A percentile compares a stretch with the other conserved stretches of the same genome.
Evolutionary conservation across 257 asterid genomes (phyloP).

Genomic region (Parsonsia alboflavescens): DNA sequence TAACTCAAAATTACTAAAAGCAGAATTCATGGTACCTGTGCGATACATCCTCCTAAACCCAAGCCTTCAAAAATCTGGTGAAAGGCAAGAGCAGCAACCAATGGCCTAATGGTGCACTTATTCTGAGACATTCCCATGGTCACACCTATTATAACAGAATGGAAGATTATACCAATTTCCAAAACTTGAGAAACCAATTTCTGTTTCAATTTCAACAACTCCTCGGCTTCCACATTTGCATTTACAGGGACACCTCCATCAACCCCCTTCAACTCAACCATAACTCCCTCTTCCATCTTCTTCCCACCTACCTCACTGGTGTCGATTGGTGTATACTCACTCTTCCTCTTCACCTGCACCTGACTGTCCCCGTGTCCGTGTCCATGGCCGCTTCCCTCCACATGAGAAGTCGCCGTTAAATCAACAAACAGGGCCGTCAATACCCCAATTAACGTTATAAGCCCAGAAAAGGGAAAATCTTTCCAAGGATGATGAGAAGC

Average conservation of each 20-base stretch:
- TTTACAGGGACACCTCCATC: constrained; percentile 7
- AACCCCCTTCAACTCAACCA: neutral
- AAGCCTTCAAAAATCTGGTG: constrained; percentile 44
- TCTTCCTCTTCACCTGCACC: neutral
- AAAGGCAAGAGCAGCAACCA: constrained; percentile 37
- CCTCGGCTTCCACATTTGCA: constrained; percentile 19
- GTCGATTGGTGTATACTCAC: constrained; percentile 20
- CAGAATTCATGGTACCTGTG: constrained; percentile 29
- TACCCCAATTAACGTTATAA: constrained; percentile 31
- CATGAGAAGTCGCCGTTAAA: constrained; percentile 36
- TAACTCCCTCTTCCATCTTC: constrained; percentile 10
- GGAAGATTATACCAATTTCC: constrained; percentile 44
- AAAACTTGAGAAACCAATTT: constrained; percentile 37
- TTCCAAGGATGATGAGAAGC: constrained; percentile 38
- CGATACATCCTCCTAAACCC: constrained; percentile 48
- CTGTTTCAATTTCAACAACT: constrained; percentile 33
- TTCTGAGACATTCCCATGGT: constrained; percentile 46
- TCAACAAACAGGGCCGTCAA: constrained; percentile 37
- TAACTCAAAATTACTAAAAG: neutral
- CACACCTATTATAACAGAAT: constrained; percentile 40
- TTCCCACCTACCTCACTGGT: constrained; percentile 15
- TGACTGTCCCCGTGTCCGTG: neutral
- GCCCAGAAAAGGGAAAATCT: constrained; percentile 38
- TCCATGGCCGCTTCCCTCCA: constrained; percentile 18
- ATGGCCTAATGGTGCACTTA: constrained; percentile 35